Base-by-base conservation (phyloP, 441 rosid species). In the Adansonia gregorii region DNA sequence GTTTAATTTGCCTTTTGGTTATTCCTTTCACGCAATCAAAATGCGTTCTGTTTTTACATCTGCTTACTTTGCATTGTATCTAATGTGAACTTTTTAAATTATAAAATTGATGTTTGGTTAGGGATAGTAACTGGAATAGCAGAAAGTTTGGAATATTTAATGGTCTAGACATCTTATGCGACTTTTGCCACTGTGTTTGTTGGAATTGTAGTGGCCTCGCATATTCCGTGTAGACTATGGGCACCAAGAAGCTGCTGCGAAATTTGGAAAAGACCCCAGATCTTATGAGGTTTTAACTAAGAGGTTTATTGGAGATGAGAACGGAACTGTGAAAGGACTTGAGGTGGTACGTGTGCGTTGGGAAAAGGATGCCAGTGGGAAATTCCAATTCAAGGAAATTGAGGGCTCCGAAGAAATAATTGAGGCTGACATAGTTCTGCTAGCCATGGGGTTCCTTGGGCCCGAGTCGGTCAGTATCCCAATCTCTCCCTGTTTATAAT, bases 391-490 rank as follows among this genome's bases (percentile, higher is more conserved):
- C 74, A 91, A 91, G 87, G 99, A 94, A 82, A 81, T 94, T 0
- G 94, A 97, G 79, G 98, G 98, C 73, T 84, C 91, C 0, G 92
- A 92, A 83, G 98, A 94, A 82, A 88, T 86, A 58, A 89, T 97
- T 8, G 95, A 87, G 78, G 98, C 98, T 3, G 98, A 97, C 81
- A 90, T 97, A 9, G 95, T 94, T 52, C 82, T 97, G 43, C 87
- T 97, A 45, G 99, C 99, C 43, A 92, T 97, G 99, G 98, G 99
- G 2, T 97, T 97, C 87, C 97, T 97, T 12, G 99, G 99, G 67
- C 99, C 99, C 0, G 99, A 97, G 78, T 74, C 87, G 71, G 99
- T 97, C 22, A 86, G 94, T 87, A 72, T 48, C 68, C 58, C 27
- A 0, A 8, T 66, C 67, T 6, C 78, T 52, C 10, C 4, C 56